Percentiles rank a stretch among this genome's conserved stretches.
Evolutionary conservation across 768 basidiomycete genomes (phyloP).

Genomic region (Saitozyma sp.): DNA sequence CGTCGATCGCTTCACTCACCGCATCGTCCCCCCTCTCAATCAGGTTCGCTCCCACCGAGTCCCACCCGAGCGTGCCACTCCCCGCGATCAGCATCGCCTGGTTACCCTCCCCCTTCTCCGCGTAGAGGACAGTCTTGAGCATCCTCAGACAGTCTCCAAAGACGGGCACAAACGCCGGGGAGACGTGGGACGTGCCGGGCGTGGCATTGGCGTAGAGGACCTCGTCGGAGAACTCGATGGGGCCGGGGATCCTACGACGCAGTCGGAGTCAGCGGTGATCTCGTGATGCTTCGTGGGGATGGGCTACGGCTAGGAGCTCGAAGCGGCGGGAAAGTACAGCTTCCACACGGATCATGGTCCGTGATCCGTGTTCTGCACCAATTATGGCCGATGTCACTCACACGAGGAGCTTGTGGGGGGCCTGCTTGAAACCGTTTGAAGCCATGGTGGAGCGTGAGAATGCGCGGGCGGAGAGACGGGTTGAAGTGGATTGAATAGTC

Average conservation of each 20-base stretch:
- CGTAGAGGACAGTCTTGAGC: conserved; percentile 77
- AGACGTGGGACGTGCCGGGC: conserved; percentile 67
- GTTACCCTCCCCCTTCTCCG: conserved; percentile 59
- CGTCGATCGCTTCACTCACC: conserved; percentile 20
- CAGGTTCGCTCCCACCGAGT: conserved; percentile 81
- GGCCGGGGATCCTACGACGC: conserved; percentile 54
- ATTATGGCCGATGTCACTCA: conserved; percentile 14
- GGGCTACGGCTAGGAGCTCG: neutral
- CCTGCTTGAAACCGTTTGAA: conserved; percentile 33
- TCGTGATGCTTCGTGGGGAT: neutral
- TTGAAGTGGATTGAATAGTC: too few species aligned
- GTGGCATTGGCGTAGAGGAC: conserved; percentile 88
- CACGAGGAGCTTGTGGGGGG: conserved; percentile 45
- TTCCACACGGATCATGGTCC: too few species aligned
- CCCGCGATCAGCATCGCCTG: conserved; percentile 95
- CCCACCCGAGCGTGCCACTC: conserved; percentile 95
- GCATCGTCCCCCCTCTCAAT: conserved; percentile 57
- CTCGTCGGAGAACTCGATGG: conserved; percentile 66
- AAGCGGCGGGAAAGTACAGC: too few species aligned
- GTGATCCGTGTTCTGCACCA: too few species aligned
- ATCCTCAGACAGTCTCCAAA: conserved; percentile 87
- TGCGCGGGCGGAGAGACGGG: too few species aligned
- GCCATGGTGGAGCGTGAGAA: too few species aligned
- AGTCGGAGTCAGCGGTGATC: neutral
- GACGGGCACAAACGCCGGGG: conserved; percentile 79